Evolutionary conservation across 2,329 filamentous ascomycete genomes (phyloP), one percentile per base, ranked within the genome.

Genomic region (Venturia nashicola): DNA sequence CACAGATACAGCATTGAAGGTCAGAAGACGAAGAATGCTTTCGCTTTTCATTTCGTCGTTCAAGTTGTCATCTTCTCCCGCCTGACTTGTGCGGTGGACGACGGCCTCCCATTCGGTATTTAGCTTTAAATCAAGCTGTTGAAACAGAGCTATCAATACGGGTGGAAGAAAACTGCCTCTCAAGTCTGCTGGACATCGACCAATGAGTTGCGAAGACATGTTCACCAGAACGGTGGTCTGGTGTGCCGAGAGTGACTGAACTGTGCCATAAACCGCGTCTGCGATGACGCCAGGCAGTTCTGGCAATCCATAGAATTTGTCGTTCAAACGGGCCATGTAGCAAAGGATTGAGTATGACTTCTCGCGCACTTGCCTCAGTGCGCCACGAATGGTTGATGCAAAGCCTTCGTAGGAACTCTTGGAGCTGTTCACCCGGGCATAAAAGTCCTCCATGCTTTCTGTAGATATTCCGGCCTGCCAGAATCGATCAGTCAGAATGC

Each of bases 11-110:
- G 92, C 90, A 3, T 91, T 91, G 74, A 95, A 94, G 0, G 93
- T 97, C 61, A 97, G 82, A 73, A 97, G 91, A 23, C 94, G 86
- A 57, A 99, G 78, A 39, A 99, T 95, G 71, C 93, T 97, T 74
- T 99, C 94, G 7, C 90, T 87, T 76, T 97, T 96, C 94, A 99
- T 99, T 77, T 99, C 94, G 68, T 97, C 91, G 1, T 89, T 90
- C 62, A 99, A 78, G 63, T 79, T 76, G 65, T 90, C 89, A 64
- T 92, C 90, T 23, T 87, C 86, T 3, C 86, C 86, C 1, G 86
- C 82, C 23, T 77, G 78, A 78, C 67, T 82, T 77, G 71, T 78
- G 59, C 75, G 72, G 71, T 70, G 76, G 69, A 72, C 80, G 69
- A 97, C 85, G 68, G 85, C 84, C 66, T 87, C 84, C 94, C 94